These are phyloP conservation scores for Corymbia maculata DNA, from an alignment of 345 rosid genomes.

Conservation along the genomic window DNA sequence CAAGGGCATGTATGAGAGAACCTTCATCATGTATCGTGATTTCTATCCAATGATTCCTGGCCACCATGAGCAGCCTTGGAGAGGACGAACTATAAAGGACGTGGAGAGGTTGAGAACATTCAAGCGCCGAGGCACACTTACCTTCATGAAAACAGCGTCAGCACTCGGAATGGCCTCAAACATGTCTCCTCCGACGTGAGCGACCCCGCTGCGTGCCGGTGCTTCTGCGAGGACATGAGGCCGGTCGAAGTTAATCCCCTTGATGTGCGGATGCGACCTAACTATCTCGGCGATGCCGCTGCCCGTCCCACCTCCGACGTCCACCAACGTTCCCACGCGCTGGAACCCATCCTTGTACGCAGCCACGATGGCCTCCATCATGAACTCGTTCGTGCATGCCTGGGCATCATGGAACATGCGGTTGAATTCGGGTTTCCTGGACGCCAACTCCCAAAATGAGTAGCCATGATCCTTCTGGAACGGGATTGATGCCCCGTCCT, in stretches of 20 bases:
- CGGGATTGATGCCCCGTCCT: background rate
- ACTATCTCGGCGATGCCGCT: background rate
- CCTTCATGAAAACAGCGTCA: slow-evolving; percentile 8
- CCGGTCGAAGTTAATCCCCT: slow-evolving; percentile 7
- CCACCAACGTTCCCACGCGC: background rate
- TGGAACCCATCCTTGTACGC: background rate
- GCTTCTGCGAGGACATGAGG: slow-evolving; percentile 5
- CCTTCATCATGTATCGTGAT: background rate
- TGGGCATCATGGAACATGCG: background rate
- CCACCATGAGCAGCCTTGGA: slow-evolving; percentile 4
- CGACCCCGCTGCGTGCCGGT: background rate
- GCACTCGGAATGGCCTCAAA: slow-evolving; percentile 6
- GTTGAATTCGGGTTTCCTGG: background rate
- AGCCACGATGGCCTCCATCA: background rate
- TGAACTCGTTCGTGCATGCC: background rate
- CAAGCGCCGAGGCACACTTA: background rate
- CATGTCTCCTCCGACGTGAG: slow-evolving; percentile 9
- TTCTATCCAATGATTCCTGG: background rate
- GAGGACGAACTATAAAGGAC: background rate
- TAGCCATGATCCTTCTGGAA: slow-evolving; percentile 1
- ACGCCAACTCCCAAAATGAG: background rate
- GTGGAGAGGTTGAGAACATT: background rate
- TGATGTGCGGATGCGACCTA: background rate
- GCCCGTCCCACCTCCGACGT: slow-evolving; percentile 12
- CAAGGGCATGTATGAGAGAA: background rate